Evolutionary conservation across 176 grass and related monocot species (phyloP).

Genomic region (Ensete glaucum): DNA sequence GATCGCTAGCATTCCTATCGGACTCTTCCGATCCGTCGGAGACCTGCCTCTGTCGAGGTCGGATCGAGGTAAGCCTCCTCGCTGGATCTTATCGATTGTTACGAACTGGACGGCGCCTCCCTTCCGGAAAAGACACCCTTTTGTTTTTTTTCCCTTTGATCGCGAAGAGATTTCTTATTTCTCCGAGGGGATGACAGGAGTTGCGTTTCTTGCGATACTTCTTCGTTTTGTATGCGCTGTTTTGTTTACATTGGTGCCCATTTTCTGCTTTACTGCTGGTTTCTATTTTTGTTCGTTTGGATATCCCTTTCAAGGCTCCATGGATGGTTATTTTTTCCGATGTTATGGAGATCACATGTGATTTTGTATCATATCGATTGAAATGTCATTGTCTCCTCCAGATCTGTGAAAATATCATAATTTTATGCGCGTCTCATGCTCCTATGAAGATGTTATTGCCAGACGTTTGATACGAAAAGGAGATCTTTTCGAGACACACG

Average conservation of each 20-base stretch:
- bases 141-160: background rate
- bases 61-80: background rate
- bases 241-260: background rate
- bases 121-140: too few species aligned
- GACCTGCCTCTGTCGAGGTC: background rate
- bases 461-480: background rate
- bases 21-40: constrained; percentile 3
- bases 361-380: background rate
- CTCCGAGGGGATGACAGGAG: background rate
- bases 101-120: background rate
- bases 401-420: background rate
- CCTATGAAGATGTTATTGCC: background rate
- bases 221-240: background rate
- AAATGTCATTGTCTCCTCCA: background rate
- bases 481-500: background rate
- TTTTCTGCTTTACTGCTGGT: too few species aligned
- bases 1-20: too few species aligned
- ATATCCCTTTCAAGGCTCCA: too few species aligned
- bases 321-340: too few species aligned
- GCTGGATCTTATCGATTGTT: background rate
- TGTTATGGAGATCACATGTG: background rate
- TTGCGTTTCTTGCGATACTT: background rate
- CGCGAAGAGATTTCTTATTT: background rate
- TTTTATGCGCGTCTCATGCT: background rate
- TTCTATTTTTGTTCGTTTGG: too few species aligned